Evolutionary conservation across 768 basidiomycete genomes (phyloP).

Genomic region (Coprinopsis strossmayeri): DNA sequence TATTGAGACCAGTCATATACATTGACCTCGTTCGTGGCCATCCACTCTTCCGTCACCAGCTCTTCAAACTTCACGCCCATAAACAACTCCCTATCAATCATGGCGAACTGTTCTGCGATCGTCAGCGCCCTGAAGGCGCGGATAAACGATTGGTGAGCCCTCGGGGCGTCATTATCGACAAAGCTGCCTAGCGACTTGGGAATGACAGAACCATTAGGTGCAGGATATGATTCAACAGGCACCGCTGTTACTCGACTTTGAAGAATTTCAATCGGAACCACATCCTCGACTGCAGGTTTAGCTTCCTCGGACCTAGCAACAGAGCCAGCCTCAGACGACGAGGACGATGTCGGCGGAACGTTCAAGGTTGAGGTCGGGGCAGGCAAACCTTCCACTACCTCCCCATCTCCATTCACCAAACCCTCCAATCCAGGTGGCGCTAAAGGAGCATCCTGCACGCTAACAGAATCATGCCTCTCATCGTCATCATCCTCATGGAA

Average conservation of each 20-base stretch:
- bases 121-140: conserved; percentile 52
- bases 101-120: conserved; percentile 73
- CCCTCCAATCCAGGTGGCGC: conserved; percentile 7
- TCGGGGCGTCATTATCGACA: conserved; percentile 28
- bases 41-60: conserved; percentile 70
- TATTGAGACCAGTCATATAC: conserved; percentile 82
- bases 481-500: conserved; percentile 15
- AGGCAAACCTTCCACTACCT: conserved; percentile 13
- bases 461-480: conserved; percentile 12
- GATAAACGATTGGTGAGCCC: conserved; percentile 67
- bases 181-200: conserved; percentile 28
- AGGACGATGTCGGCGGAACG: conserved; percentile 19
- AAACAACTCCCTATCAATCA: conserved; percentile 87
- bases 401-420: background rate
- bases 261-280: conserved; percentile 59
- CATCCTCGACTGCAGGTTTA: conserved; percentile 54
- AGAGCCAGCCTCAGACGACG: conserved; percentile 18
- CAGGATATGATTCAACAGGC: conserved; percentile 14
- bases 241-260: conserved; percentile 44
- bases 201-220: conserved; percentile 14
- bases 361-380: conserved; percentile 23
- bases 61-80: conserved; percentile 84
- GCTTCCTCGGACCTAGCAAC: conserved; percentile 30
- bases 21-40: conserved; percentile 53
- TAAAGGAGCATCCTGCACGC: conserved; percentile 1